Evolutionary conservation across 169 alveolate species (phyloP).

Genomic region (Babesia sp.): DNA sequence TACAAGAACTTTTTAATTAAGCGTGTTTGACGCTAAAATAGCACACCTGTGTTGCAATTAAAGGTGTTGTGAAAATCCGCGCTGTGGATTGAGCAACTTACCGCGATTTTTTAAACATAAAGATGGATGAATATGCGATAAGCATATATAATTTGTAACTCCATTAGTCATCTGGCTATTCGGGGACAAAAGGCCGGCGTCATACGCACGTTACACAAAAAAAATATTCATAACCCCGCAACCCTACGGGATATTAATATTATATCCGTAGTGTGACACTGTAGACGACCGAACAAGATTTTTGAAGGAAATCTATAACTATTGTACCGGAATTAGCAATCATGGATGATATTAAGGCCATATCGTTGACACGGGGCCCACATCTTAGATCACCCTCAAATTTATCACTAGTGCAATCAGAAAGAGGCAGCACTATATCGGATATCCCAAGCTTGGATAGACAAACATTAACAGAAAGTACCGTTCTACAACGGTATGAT

Average conservation of each 20-base stretch:
- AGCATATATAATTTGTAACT: neutral
- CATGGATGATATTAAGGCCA: neutral
- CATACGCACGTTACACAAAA: neutral
- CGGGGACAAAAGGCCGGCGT: neutral
- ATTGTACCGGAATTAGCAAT: neutral
- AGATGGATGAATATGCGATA: neutral
- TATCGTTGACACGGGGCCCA: neutral
- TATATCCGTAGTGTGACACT: neutral
- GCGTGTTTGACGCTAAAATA: no score
- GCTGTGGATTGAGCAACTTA: neutral
- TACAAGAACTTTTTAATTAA: no score
- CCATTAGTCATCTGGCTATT: neutral
- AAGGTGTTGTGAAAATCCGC: neutral
- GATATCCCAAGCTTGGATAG: neutral
- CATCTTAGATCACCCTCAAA: neutral
- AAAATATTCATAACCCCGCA: neutral
- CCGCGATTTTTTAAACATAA: neutral
- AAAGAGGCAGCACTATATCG: neutral
- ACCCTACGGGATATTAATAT: neutral
- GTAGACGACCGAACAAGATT: no score
- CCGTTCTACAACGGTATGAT: conserved; percentile 26
- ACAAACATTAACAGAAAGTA: neutral
- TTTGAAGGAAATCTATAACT: no score
- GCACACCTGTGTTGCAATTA: neutral
- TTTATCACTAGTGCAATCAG: neutral